Evolutionary conservation across 2,329 filamentous ascomycete genomes (phyloP), one percentile per base, ranked within the genome.

Genomic region (Nigrospora sphaerica): DNA sequence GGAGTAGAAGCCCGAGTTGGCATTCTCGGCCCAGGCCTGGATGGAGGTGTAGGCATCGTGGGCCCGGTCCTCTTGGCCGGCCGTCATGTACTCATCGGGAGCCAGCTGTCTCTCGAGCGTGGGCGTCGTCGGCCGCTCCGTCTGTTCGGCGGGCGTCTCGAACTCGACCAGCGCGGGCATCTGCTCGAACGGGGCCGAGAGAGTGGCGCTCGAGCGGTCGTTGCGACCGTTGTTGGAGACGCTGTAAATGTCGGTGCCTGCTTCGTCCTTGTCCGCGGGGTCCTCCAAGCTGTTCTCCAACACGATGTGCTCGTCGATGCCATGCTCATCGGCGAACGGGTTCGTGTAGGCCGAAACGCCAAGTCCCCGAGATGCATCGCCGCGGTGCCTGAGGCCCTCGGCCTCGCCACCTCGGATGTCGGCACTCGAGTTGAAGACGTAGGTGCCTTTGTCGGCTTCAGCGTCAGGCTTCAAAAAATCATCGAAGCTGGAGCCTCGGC

Each of bases 21-120:
- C 75, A 48, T 71, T 66, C 53, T 80, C 73, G 1, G 80, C 80
- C 80, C 81, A 84, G 0, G 80, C 81, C 57, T 84, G 78, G 53
- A 84, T 83, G 2, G 78, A 80, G 39, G 75, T 74, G 56, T 75
- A 83, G 2, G 75, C 72, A 13, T 75, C 71, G 13, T 67, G 59
- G 17, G 56, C 48, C 11, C 61, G 62, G 46, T 72, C 65, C 3
- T 73, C 67, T 53, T 76, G 69, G 37, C 73, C 70, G 10, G 75
- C 72, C 0, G 75, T 75, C 67, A 77, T 72, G 61, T 69, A 78
- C 54, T 78, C 74, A 49, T 77, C 66, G 7, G 67, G 60, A 6
- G 56, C 63, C 18, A 70, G 58, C 43, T 70, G 65, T 44, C 54
- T 61, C 42, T 74, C 72, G 3, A 70, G 59, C 2, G 63, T 62